phyloP scores from a whole-genome alignment of 495 filamentous ascomycete species.

The Penicillium herquei region DNA sequence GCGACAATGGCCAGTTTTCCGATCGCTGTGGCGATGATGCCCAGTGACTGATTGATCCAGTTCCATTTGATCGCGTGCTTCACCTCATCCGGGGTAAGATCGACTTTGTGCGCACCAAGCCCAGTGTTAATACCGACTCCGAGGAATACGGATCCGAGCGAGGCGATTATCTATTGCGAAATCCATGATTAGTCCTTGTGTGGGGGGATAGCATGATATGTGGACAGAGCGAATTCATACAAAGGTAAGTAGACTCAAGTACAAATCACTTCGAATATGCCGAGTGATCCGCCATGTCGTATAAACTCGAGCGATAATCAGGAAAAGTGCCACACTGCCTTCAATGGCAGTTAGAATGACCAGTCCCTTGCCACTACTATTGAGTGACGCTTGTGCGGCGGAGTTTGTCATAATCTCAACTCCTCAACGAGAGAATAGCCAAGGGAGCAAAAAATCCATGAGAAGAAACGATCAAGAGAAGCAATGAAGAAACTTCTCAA shows the following conservation, averaged over 20 bases:
- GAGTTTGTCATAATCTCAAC: neutral
- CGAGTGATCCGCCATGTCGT: slow-evolving; percentile 18
- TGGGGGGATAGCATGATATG: neutral
- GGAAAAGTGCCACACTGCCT: slow-evolving; percentile 3
- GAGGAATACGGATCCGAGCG: slow-evolving; percentile 17
- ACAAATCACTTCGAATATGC: slow-evolving; percentile 11
- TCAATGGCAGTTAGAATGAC: slow-evolving; percentile 11
- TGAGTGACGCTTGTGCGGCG: neutral
- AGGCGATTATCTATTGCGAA: slow-evolving; percentile 2
- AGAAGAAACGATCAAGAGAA: neutral
- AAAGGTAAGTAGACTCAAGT: slow-evolving; percentile 12
- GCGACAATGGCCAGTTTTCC: slow-evolving; percentile 15
- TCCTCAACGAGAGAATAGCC: neutral
- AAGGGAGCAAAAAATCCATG: neutral
- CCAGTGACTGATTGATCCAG: slow-evolving; percentile 33
- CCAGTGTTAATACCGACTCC: slow-evolving; percentile 23
- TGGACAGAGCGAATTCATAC: neutral
- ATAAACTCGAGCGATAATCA: slow-evolving; percentile 12
- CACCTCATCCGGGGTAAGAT: slow-evolving; percentile 14
- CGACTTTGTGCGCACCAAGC: slow-evolving; percentile 24
- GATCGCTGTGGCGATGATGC: slow-evolving; percentile 13
- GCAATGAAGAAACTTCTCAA: neutral
- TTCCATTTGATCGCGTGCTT: slow-evolving; percentile 25
- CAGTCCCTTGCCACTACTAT: slow-evolving; percentile 9
- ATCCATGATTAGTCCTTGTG: too few species aligned